These are phyloP conservation scores for Sporisorium sorghi DNA, from an alignment of 1,284 basidiomycete species.

Conservation along the genomic window DNA sequence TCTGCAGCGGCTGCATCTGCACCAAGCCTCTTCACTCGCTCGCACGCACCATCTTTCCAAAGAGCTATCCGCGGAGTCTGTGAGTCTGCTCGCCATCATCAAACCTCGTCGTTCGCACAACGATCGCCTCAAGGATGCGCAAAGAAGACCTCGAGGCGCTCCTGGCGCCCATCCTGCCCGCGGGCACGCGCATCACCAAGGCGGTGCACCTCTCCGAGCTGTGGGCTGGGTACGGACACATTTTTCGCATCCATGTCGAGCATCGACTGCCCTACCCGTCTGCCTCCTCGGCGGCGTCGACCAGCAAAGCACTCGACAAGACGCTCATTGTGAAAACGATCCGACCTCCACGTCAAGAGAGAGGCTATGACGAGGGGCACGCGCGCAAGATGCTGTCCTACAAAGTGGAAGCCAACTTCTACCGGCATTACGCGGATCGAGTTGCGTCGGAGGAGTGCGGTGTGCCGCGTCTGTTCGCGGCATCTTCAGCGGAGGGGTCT, in stretches of 20 bases:
- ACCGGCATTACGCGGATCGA: constrained; percentile 14
- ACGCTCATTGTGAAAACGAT: constrained; percentile 44
- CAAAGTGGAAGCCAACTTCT: constrained; percentile 52
- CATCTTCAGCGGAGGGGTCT: neutral
- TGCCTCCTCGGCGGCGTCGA: neutral
- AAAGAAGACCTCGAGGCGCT: constrained; percentile 11
- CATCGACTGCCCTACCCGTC: neutral
- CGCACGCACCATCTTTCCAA: constrained; percentile 1
- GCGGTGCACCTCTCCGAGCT: constrained; percentile 30
- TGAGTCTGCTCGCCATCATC: no score
- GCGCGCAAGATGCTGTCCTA: constrained; percentile 50
- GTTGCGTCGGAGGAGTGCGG: neutral
- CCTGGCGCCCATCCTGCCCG: constrained; percentile 17
- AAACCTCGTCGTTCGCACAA: no score
- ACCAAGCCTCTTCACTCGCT: neutral
- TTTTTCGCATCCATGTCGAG: constrained; percentile 32
- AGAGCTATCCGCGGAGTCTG: neutral
- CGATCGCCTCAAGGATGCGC: no score
- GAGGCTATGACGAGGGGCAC: constrained; percentile 42
- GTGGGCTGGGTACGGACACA: constrained; percentile 52
- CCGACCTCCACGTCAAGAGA: constrained; percentile 7
- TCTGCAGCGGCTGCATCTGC: constrained; percentile 9
- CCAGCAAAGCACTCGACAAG: neutral
- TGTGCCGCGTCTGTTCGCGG: constrained; percentile 21
- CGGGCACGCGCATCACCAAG: constrained; percentile 8